A percentile compares a stretch with the other conserved stretches of the same genome.
Conservation (phyloP, 2,329 filamentous ascomycete species). For the Fusarium sp. region DNA sequence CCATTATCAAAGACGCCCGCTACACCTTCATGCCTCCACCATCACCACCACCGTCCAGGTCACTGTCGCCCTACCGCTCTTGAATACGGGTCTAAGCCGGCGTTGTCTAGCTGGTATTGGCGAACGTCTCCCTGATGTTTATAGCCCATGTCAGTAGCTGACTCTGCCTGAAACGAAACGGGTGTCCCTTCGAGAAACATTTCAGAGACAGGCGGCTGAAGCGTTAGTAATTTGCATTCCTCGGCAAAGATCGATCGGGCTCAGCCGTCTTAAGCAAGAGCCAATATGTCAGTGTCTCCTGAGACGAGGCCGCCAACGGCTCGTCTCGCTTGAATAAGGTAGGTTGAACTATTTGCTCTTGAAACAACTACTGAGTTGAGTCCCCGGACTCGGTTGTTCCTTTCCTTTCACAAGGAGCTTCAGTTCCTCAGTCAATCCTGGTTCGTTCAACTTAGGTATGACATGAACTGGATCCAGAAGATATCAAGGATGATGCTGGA, state of each 20-base stretch:
- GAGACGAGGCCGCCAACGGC: constrained; percentile 34
- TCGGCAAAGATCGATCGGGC: constrained; percentile 12
- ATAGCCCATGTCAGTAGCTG: constrained; percentile 23
- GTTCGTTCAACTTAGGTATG: not conserved
- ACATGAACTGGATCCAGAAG: not conserved
- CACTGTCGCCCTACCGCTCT: constrained; percentile 24
- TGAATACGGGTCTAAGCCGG: constrained; percentile 4
- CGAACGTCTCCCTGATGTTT: constrained; percentile 15
- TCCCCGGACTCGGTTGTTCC: not conserved
- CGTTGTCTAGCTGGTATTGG: constrained; percentile 4
- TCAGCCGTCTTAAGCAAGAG: not conserved
- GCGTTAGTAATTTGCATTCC: not conserved
- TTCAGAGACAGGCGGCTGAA: constrained; percentile 16
- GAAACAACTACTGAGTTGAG: not conserved
- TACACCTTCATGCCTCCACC: constrained; percentile 23
- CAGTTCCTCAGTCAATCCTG: not conserved
- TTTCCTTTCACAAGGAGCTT: not conserved
- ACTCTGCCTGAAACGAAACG: constrained; percentile 42
- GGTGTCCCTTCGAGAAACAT: constrained; percentile 24
- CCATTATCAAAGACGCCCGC: constrained; percentile 8
- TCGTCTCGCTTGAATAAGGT: constrained; percentile 25
- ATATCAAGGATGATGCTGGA: not conserved
- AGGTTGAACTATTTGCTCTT: not conserved
- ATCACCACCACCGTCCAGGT: constrained; percentile 27
- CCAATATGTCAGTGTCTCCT: constrained; percentile 24